Evolutionary conservation across 495 filamentous ascomycete species (phyloP).

Genomic region (Monascus purpureus): DNA sequence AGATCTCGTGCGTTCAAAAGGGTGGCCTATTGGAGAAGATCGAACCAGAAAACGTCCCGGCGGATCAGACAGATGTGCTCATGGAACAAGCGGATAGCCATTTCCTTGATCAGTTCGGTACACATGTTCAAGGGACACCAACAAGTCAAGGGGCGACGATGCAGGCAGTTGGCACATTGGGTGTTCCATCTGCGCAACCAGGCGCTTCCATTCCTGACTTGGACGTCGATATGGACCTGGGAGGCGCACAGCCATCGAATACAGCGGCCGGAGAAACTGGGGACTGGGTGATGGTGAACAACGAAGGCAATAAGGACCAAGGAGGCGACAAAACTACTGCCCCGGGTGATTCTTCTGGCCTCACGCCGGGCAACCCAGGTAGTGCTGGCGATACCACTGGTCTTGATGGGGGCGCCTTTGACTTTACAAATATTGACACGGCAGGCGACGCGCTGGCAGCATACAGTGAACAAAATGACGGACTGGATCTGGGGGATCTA

Average conservation of each 20-base stretch:
- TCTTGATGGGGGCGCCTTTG: slow-evolving; percentile 33
- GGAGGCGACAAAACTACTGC: slow-evolving; percentile 6
- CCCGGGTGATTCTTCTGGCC: slow-evolving; percentile 5
- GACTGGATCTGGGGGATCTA: slow-evolving; percentile 34
- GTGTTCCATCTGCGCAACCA: slow-evolving; percentile 4
- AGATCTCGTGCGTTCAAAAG: slow-evolving; percentile 53
- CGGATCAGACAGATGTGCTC: slow-evolving; percentile 42
- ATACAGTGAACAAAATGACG: slow-evolving; percentile 39
- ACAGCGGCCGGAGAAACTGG: slow-evolving; percentile 27
- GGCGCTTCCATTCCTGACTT: slow-evolving; percentile 4
- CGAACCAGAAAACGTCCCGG: slow-evolving; percentile 24
- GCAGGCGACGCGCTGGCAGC: slow-evolving; percentile 50
- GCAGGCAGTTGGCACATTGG: slow-evolving; percentile 13
- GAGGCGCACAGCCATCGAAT: slow-evolving; percentile 14
- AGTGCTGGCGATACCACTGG: slow-evolving; percentile 13
- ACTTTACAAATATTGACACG: slow-evolving; percentile 45
- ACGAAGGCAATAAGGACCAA: slow-evolving; percentile 23
- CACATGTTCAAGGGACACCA: slow-evolving; percentile 32
- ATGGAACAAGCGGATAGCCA: slow-evolving; percentile 48
- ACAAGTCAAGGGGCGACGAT: slow-evolving; percentile 6
- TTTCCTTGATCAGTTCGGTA: slow-evolving; percentile 49
- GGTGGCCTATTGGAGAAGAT: slow-evolving; percentile 55
- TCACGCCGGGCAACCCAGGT: slow-evolving; percentile 14
- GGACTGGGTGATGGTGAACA: slow-evolving; percentile 48
- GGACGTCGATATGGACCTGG: slow-evolving; percentile 33